Evolutionary conservation across 2,329 filamentous ascomycete genomes (phyloP).

Genomic region (Fusarium torreyae): DNA sequence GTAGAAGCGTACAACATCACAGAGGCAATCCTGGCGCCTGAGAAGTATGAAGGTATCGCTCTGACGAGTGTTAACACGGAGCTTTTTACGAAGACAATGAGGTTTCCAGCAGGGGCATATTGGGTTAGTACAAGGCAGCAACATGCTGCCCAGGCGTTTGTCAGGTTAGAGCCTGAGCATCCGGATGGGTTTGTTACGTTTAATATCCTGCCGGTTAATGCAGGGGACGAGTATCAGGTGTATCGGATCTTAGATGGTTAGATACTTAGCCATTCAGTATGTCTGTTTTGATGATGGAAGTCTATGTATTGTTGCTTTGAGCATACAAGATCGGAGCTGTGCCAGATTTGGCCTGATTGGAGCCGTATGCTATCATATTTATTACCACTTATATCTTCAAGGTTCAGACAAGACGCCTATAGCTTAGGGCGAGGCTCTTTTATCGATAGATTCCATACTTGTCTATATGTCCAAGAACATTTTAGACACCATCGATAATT

Average conservation of each 20-base stretch:
- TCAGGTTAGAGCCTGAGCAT: constrained; percentile 52
- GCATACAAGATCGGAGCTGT: no score
- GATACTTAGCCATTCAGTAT: no score
- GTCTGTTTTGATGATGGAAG: no score
- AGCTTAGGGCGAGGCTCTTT: no score
- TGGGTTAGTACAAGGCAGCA: constrained; percentile 53
- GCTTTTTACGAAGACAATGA: constrained; percentile 32
- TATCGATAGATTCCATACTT: no score
- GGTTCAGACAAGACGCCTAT: no score
- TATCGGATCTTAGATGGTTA: constrained; percentile 38
- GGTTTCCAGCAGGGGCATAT: constrained; percentile 51
- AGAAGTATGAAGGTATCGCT: constrained; percentile 50
- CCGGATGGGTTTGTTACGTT: constrained; percentile 53
- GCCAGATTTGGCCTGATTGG: no score
- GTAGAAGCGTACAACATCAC: constrained; percentile 51
- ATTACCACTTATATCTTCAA: no score
- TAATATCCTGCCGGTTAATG: constrained; percentile 50
- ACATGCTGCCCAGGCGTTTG: constrained; percentile 51
- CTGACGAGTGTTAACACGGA: constrained; percentile 46
- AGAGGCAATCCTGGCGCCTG: constrained; percentile 21
- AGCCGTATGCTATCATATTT: no score
- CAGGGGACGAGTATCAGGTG: constrained; percentile 52
- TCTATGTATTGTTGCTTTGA: no score
- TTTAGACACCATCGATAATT: no score
- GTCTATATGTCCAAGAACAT: no score